Evolutionary conservation across 768 basidiomycete species (phyloP).

Genomic region (Termitomyces sp.): DNA sequence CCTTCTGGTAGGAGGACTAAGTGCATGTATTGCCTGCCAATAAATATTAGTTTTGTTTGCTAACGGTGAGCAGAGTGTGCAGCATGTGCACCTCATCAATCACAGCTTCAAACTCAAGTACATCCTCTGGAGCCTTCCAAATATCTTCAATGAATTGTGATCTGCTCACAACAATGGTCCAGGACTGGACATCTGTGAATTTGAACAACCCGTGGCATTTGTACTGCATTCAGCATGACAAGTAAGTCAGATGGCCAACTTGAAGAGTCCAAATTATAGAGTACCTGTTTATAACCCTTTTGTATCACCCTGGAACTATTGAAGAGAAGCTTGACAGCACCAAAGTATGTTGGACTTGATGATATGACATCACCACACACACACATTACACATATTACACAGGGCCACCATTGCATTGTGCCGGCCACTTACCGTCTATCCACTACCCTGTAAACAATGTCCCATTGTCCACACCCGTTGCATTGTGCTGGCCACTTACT

Average conservation of each 20-base stretch:
- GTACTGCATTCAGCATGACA: not conserved
- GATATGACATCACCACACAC: no score
- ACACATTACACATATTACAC: no score
- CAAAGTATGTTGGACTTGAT: no score
- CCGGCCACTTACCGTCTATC: no score
- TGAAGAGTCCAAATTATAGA: no score
- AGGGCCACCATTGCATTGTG: no score
- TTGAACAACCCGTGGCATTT: slow-evolving; percentile 5
- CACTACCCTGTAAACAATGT: no score
- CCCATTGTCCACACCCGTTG: no score
- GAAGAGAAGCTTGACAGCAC: slow-evolving; percentile 5
- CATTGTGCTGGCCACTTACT: no score
- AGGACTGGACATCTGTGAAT: slow-evolving; percentile 15
- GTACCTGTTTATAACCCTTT: slow-evolving; percentile 13
- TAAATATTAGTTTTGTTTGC: not conserved
- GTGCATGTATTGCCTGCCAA: slow-evolving; percentile 10
- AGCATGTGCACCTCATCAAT: slow-evolving; percentile 22
- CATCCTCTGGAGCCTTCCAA: slow-evolving; percentile 27
- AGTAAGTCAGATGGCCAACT: no score
- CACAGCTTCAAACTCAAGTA: slow-evolving; percentile 22
- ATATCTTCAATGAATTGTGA: slow-evolving; percentile 26
- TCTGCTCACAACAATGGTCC: slow-evolving; percentile 28
- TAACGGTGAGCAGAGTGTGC: not conserved
- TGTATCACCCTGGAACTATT: slow-evolving; percentile 7
- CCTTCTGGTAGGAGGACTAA: slow-evolving; percentile 6